A percentile compares a stretch with the other conserved stretches of the same genome.
These are phyloP conservation scores for Gossypium australe DNA, from an alignment of 345 rosid genomes.

Conservation along the genomic window DNA sequence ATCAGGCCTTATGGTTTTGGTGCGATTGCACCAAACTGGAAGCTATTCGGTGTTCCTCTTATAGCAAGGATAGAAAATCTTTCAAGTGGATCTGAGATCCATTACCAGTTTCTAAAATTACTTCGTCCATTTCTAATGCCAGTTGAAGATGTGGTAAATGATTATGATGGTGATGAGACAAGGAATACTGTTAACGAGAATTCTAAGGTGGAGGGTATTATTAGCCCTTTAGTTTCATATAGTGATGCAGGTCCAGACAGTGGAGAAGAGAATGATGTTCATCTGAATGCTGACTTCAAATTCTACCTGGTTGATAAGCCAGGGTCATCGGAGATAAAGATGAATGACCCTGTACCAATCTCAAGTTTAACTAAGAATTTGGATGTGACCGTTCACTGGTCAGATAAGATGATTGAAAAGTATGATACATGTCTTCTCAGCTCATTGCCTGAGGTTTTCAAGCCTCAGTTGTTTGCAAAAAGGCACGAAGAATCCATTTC, in stretches of 20 bases:
- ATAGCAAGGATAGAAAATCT: constrained; percentile 36
- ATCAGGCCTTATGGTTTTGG: constrained; percentile 23
- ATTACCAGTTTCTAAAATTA: constrained; percentile 36
- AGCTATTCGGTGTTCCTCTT: constrained; percentile 49
- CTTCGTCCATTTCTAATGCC: constrained; percentile 44
- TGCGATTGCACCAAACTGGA: constrained; percentile 9
- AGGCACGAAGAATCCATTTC: constrained; percentile 53
- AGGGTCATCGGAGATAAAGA: constrained; percentile 19
- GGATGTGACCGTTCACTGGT: constrained; percentile 39
- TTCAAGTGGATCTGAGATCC: constrained; percentile 36
- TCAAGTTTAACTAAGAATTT: constrained; percentile 20
- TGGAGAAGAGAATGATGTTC: constrained; percentile 29
- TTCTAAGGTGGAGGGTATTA: constrained; percentile 33
- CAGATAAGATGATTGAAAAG: constrained; percentile 37
- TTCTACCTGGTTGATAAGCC: constrained; percentile 21
- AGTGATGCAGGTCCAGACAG: constrained; percentile 24
- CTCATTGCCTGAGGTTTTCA: constrained; percentile 51
- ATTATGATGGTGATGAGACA: constrained; percentile 32
- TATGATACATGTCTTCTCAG: constrained; percentile 38
- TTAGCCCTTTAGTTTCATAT: constrained; percentile 23
- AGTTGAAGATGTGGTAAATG: constrained; percentile 26
- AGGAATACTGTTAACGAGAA: constrained; percentile 26
- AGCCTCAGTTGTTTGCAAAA: constrained; percentile 30
- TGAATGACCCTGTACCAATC: constrained; percentile 26
- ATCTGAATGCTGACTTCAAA: constrained; percentile 27